Conservation (phyloP, 2,329 filamentous ascomycete genomes). For the Massarina eburnea region DNA sequence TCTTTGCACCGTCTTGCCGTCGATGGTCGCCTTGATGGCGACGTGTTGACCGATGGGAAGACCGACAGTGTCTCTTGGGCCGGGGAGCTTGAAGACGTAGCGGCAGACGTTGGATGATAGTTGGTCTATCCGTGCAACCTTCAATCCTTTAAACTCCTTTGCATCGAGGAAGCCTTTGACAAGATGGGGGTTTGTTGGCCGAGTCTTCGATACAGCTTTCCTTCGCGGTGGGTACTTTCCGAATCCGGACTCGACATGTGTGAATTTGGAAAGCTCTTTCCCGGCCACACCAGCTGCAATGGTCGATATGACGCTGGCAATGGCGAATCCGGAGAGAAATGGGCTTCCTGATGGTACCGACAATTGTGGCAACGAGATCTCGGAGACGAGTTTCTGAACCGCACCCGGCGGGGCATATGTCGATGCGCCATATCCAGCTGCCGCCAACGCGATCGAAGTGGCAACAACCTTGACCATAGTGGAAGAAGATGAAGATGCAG, state of each 20-base stretch:
- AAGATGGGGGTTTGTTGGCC: constrained; percentile 17
- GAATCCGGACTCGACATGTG: constrained; percentile 29
- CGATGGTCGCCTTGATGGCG: constrained; percentile 71
- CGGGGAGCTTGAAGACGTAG: constrained; percentile 90
- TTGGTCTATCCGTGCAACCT: constrained; percentile 35
- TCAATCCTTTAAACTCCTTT: constrained; percentile 51
- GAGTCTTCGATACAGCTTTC: constrained; percentile 6
- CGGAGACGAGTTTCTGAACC: constrained; percentile 8
- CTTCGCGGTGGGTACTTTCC: constrained; percentile 26
- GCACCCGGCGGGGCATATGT: constrained; percentile 10
- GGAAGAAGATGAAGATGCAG: constrained; percentile 6
- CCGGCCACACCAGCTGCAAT: constrained; percentile 16
- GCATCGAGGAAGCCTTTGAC: constrained; percentile 53
- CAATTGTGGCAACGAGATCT: constrained; percentile 7
- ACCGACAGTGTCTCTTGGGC: constrained; percentile 77
- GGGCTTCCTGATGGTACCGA: constrained; percentile 8
- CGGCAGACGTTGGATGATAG: constrained; percentile 46
- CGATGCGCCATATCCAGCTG: constrained; percentile 12
- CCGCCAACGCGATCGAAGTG: constrained; percentile 12
- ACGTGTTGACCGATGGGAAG: constrained; percentile 99
- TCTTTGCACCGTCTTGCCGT: constrained; percentile 46
- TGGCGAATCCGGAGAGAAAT: constrained; percentile 17
- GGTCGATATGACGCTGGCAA: constrained; percentile 19
- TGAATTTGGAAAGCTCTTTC: constrained; percentile 47
- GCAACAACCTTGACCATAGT: constrained; percentile 10